Evolutionary conservation across 768 basidiomycete species (phyloP), one percentile per base, ranked within the genome.

Genomic region (Termitomyces sp.): DNA sequence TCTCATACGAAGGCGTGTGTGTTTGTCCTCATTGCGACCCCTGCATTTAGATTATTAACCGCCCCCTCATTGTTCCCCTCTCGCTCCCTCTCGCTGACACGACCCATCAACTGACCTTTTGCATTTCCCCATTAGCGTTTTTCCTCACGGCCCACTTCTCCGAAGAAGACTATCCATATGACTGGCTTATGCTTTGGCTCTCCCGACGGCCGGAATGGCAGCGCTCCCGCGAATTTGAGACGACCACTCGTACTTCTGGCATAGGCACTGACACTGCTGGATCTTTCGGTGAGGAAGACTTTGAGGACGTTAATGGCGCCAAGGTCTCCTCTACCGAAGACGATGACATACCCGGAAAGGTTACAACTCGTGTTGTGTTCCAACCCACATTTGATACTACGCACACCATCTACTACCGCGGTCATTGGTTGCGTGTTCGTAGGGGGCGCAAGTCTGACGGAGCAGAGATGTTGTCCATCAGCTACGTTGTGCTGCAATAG

Each of bases 131-230:
- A 62, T 64, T 68, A 87, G 86, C 87, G 0, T 89, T 89, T 79
- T 93, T 92, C 83, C 82, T 93, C 51, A 93, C 91, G 15, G 91
- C 91, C 9, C 88, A 92, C 71, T 93, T 93, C 75, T 87, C 84
- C 61, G 91, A 93, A 72, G 91, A 93, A 70, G 91, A 93, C 67
- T 89, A 89, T 61, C 91, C 90, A 3, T 93, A 91, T 63, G 90
- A 93, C 71, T 93, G 90, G 90, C 79, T 93, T 52, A 92, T 92
- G 88, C 79, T 91, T 33, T 93, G 90, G 90, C 82, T 93, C 49
- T 89, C 89, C 43, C 85, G 89, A 51, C 80, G 88, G 26, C 75
- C 90, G 42, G 90, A 92, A 70, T 92, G 90, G 90, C 90, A 92
- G 65, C 86, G 89, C 40, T 91, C 90, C 8, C 83, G 91, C 55